Evolutionary conservation across 768 basidiomycete species (phyloP), one percentile per base, ranked within the genome.

Genomic region (Amanita exitialis): DNA sequence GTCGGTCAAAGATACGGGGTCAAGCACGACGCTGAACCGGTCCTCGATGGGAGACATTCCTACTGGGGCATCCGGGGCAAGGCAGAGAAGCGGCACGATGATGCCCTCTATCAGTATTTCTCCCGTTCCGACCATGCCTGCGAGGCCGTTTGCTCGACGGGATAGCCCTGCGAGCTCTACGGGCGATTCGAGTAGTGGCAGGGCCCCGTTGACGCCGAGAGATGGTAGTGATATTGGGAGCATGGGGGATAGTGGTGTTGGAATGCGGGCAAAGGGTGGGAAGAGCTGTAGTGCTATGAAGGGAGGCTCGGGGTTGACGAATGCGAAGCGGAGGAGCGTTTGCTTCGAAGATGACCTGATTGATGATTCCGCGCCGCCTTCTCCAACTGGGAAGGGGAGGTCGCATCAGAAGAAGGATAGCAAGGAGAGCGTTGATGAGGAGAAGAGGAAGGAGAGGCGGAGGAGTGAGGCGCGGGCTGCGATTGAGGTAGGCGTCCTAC

Each of bases 81-180:
- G 70, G 8, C 74, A 68, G 54, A 63, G 72, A 37, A 71, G 71
- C 55, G 71, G 66, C 41, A 73, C 71, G 3, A 65, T 73, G 63
- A 56, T 73, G 34, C 63, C 72, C 3, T 58, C 55, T 23, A 58
- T 64, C 25, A 60, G 63, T 21, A 44, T 61, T 28, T 49, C 62
- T n/a, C 41, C 62, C 15, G 60, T 56, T 3, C 59, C 69, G 1
- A 59, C 64, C 10, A 54, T 60, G 20, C 52, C 61, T 55, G 66
- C 63, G 6, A 77, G 76, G 53, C 86, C 86, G 5, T 89, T 88
- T 61, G 79, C 65, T 32, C 66, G 59, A 44, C 69, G 82, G 10
- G 76, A 83, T 53, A 89, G 86, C 59, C 88, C 88, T 10, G 83
- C 84, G 10, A 90, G 88, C 61, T 91, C 89, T 27, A 88, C 84